Evolutionary conservation across 345 rosid genomes (phyloP).

Genomic region (Cardamine resedifolia): DNA sequence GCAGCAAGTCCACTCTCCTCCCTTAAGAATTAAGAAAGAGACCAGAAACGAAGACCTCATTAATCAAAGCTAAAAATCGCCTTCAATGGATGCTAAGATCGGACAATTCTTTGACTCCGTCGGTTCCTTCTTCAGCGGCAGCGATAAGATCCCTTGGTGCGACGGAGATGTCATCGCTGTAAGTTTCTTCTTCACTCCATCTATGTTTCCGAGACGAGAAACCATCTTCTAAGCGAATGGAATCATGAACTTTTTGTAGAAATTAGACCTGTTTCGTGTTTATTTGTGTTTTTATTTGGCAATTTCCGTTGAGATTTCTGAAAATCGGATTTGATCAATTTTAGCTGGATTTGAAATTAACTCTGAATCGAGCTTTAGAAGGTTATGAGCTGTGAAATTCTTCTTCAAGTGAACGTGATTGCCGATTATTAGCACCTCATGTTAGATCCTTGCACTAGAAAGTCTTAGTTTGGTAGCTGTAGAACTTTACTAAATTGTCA

Average conservation of each 20-base stretch:
- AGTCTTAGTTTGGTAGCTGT: neutral
- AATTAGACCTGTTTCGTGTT: neutral
- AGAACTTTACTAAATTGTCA: neutral
- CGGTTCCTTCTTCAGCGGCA: conserved; percentile 62
- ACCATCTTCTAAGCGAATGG: neutral
- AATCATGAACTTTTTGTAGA: neutral
- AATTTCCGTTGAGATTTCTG: conserved; percentile 1
- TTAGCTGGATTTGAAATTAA: neutral
- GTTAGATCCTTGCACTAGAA: conserved; percentile 3
- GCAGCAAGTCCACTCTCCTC: conserved; percentile 11
- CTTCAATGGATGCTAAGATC: conserved; percentile 42
- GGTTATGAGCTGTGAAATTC: neutral
- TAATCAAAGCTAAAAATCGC: conserved; percentile 20
- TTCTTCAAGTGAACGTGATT: neutral
- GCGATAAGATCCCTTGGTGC: conserved; percentile 86
- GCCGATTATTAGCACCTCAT: neutral
- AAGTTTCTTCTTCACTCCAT: conserved; percentile 25
- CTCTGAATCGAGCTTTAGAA: neutral
- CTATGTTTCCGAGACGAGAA: neutral
- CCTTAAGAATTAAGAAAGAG: conserved; percentile 18
- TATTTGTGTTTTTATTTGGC: neutral
- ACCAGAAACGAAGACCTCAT: neutral
- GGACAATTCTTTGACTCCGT: conserved; percentile 49
- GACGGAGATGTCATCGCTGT: conserved; percentile 70
- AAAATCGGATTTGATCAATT: conserved; percentile 7